Evolutionary conservation across 208 protist species (phyloP).

Genomic region (Trypanosoma lewisi): DNA sequence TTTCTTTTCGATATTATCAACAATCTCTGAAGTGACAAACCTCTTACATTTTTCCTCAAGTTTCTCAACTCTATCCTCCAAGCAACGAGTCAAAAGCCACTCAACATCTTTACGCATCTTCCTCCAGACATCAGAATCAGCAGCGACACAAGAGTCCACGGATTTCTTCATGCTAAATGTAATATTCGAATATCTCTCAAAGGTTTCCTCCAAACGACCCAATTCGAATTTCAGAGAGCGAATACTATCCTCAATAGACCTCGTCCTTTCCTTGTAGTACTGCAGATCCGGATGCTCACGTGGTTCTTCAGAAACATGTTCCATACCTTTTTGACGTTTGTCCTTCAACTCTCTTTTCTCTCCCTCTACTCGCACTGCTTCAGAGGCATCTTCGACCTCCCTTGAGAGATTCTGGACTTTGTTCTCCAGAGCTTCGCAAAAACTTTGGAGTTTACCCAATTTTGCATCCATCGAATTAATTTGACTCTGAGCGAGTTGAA

Average conservation of each 20-base stretch:
- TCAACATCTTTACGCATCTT: background rate
- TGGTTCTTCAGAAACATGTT: conserved; percentile 3
- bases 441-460: conserved; percentile 8
- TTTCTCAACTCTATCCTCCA: background rate
- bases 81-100: background rate
- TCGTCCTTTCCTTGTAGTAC: background rate
- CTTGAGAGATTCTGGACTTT: conserved; percentile 6
- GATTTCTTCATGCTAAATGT: background rate
- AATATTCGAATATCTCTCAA: background rate
- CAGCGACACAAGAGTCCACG: conserved; percentile 6
- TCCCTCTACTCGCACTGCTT: background rate
- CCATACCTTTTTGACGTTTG: conserved; percentile 7
- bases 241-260: background rate
- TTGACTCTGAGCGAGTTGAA: conserved; percentile 15
- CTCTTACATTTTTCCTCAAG: background rate
- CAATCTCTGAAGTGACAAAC: background rate
- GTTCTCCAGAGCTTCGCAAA: conserved; percentile 12
- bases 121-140: conserved; percentile 9
- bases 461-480: conserved; percentile 8
- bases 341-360: conserved; percentile 6
- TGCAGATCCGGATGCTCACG: conserved; percentile 2
- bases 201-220: background rate
- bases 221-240: background rate
- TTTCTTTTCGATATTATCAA: background rate
- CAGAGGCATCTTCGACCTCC: conserved; percentile 12